phyloP scores from a whole-genome alignment of 2,329 filamentous ascomycete genomes.

The Penicillium sp. region DNA sequence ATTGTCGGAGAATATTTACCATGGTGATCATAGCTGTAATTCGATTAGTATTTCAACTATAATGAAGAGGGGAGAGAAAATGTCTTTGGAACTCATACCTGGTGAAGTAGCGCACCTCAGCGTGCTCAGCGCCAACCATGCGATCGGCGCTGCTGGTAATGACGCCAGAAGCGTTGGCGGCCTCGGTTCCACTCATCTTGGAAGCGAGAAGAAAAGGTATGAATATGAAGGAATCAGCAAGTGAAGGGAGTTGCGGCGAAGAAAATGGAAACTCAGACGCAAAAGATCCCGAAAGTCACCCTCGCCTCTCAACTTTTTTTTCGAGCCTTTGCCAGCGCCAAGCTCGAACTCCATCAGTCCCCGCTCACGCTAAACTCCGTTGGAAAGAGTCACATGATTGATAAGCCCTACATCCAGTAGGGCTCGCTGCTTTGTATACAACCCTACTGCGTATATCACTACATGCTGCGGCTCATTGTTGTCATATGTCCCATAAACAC shows the following conservation, averaged over 20 bases:
- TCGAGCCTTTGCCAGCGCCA: conserved; percentile 31
- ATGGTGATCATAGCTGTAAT: conserved; percentile 90
- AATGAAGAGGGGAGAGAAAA: conserved; percentile 9
- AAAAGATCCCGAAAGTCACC: conserved; percentile 18
- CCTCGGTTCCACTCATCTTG: conserved; percentile 39
- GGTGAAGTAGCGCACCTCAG: conserved; percentile 99
- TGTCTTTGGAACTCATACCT: conserved; percentile 62
- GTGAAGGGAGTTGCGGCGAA: conserved; percentile 7
- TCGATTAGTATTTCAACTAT: conserved; percentile 21
- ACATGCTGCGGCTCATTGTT: too few relatives aligned
- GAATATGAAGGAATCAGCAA: conserved; percentile 12
- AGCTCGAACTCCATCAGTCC: conserved; percentile 31
- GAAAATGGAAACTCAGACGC: conserved; percentile 18
- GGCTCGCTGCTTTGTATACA: conserved; percentile 22
- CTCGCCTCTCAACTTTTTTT: conserved; percentile 35
- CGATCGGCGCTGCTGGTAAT: conserved; percentile 51
- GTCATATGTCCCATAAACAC: too few relatives aligned
- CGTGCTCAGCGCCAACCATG: conserved; percentile 74
- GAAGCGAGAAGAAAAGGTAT: conserved; percentile 17
- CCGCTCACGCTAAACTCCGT: conserved; percentile 29
- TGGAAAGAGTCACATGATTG: conserved; percentile 30
- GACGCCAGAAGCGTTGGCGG: conserved; percentile 31
- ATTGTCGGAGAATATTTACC: conserved; percentile 61
- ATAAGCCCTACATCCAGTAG: conserved; percentile 31
- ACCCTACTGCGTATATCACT: too few relatives aligned